phyloP scores from a whole-genome alignment of 768 basidiomycete genomes.

The Tulasnella sp. region DNA sequence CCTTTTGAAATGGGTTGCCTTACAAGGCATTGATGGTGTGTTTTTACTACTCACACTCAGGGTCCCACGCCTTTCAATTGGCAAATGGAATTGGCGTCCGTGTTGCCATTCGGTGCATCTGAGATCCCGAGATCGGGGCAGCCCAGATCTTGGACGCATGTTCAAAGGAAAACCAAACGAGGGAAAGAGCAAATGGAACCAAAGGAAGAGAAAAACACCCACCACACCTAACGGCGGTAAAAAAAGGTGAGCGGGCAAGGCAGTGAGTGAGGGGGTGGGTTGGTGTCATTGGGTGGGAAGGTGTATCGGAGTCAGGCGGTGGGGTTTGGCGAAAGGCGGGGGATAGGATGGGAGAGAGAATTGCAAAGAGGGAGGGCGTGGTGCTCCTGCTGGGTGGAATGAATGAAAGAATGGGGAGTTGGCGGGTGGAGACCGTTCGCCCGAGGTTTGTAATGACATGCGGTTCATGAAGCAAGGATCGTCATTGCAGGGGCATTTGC shows the following conservation, averaged over 20 bases:
- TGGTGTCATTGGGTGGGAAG: neutral
- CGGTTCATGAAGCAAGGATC: neutral
- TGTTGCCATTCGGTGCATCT: neutral
- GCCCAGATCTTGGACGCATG: constrained; percentile 1
- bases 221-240: neutral
- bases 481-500: neutral
- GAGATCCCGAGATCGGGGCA: neutral
- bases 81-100: neutral
- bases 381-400: neutral
- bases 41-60: neutral
- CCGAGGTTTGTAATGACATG: neutral
- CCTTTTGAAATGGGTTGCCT: neutral
- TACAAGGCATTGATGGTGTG: neutral
- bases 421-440: neutral
- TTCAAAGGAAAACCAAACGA: neutral
- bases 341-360: constrained; percentile 1
- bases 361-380: neutral
- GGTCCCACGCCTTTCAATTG: neutral
- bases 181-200: constrained; percentile 3
- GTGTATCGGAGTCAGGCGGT: neutral
- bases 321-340: constrained; percentile 4
- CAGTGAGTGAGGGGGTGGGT: neutral
- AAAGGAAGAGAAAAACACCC: neutral
- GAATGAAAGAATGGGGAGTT: constrained; percentile 3
- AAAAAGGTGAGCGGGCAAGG: neutral